These are phyloP conservation scores for Hypoxylon rickii DNA, from an alignment of 495 filamentous ascomycete genomes.

Conservation along the genomic window DNA sequence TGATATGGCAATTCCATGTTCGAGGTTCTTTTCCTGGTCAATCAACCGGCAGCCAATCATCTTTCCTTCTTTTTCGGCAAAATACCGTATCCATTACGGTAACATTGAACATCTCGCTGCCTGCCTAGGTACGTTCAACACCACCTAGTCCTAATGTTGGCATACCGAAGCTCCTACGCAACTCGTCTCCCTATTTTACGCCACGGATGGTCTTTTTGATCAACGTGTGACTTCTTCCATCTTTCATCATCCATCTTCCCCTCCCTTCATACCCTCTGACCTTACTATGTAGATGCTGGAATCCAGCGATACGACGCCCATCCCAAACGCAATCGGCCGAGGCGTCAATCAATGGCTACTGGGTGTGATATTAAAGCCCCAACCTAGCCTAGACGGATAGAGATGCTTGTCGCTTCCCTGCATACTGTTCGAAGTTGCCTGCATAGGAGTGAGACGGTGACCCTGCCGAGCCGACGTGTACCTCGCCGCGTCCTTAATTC, in stretches of 20 bases:
- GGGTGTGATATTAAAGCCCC: not conserved
- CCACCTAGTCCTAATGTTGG: not conserved
- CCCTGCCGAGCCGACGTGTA: slow-evolving; percentile 23
- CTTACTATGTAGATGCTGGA: not conserved
- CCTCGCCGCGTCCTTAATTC: too few relatives aligned
- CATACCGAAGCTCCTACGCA: slow-evolving; percentile 21
- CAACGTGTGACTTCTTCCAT: slow-evolving; percentile 5
- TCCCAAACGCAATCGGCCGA: slow-evolving; percentile 1
- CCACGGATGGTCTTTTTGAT: slow-evolving; percentile 11
- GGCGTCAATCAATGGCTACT: slow-evolving; percentile 17
- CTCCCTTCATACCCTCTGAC: slow-evolving; percentile 2
- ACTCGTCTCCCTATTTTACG: not conserved
- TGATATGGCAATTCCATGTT: too few relatives aligned
- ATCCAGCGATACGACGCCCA: slow-evolving; percentile 19
- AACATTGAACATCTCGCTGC: too few relatives aligned
- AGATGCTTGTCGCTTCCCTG: slow-evolving; percentile 29
- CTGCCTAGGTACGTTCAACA: not conserved
- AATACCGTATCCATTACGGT: not conserved
- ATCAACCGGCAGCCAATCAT: slow-evolving; percentile 13
- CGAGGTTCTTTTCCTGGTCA: slow-evolving; percentile 22
- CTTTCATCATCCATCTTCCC: not conserved
- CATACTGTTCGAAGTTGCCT: slow-evolving; percentile 22
- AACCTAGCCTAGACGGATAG: slow-evolving; percentile 11
- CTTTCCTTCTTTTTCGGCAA: slow-evolving; percentile 13
- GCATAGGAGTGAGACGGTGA: slow-evolving; percentile 18